Conservation (phyloP, 2,329 filamentous ascomycete genomes). For the Colletotrichum sp. region DNA sequence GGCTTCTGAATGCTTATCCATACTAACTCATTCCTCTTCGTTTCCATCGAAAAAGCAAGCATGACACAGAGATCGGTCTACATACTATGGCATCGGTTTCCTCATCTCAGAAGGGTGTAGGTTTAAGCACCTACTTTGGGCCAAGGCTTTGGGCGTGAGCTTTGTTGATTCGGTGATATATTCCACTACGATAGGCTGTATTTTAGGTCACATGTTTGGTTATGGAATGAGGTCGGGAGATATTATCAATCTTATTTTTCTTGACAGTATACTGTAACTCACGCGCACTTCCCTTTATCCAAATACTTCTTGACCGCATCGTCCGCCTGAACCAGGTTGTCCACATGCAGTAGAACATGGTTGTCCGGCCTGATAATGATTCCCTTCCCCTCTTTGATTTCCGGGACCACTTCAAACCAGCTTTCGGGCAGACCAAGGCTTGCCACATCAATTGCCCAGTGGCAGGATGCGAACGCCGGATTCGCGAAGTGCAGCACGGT, state of each 20-base stretch:
- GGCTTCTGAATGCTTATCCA: not conserved
- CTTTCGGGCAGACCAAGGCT: not conserved
- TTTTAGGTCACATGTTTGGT: not conserved
- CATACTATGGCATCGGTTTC: conserved; percentile 5
- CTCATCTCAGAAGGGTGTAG: not conserved
- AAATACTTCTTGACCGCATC: not conserved
- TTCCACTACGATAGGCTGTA: not conserved
- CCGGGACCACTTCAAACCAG: not conserved
- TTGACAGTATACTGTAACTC: not conserved
- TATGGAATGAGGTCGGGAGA: not conserved
- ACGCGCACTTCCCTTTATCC: not conserved
- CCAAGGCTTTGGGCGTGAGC: conserved; percentile 3
- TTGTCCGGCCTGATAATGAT: conserved; percentile 14
- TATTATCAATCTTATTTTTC: not conserved
- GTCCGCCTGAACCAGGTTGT: not conserved
- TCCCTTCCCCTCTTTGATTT: not conserved
- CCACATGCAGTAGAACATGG: conserved; percentile 1
- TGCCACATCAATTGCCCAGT: conserved; percentile 7
- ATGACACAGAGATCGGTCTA: not conserved
- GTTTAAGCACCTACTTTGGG: conserved; percentile 1
- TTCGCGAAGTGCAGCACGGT: conserved; percentile 1
- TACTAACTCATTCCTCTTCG: not conserved
- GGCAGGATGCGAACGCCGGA: not conserved
- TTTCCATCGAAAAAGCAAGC: not conserved
- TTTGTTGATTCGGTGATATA: rapidly evolving